These are phyloP conservation scores for Coniochaeta prunicola DNA, from an alignment of 2,329 filamentous ascomycete species.

Conservation along the genomic window DNA sequence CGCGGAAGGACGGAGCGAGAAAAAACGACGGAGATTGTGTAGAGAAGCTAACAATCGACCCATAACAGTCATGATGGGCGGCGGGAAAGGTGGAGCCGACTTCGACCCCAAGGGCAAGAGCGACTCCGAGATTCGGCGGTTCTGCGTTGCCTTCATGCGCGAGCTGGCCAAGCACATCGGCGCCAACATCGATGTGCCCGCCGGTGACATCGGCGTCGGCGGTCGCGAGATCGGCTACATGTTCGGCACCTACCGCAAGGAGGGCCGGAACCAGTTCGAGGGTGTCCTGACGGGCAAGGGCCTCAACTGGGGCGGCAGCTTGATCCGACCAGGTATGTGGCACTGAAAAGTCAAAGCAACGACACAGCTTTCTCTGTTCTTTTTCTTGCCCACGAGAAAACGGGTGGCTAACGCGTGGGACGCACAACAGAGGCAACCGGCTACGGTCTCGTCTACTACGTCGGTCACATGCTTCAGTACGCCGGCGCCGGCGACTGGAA, in stretches of 20 bases:
- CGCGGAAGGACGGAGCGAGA: conserved; percentile 6
- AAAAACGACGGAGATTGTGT: conserved; percentile 8
- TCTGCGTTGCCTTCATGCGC: conserved; percentile 94
- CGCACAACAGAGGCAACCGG: conserved; percentile 76
- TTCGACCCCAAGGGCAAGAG: conserved; percentile 99
- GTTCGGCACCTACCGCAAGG: conserved; percentile 87
- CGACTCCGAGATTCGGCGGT: conserved; percentile 93
- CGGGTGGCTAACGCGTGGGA: neutral
- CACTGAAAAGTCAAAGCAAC: neutral
- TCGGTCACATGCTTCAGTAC: conserved; percentile 90
- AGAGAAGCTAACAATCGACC: conserved; percentile 9
- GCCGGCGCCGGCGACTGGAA: conserved; percentile 78
- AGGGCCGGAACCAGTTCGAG: conserved; percentile 78
- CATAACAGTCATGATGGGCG: conserved; percentile 75
- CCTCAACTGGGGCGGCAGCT: conserved; percentile 79
- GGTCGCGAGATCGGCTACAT: conserved; percentile 90
- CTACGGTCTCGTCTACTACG: conserved; percentile 94
- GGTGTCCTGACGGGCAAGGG: conserved; percentile 97
- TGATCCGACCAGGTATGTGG: conserved; percentile 68
- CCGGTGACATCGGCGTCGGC: conserved; percentile 92
- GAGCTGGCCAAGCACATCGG: conserved; percentile 95
- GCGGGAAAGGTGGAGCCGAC: conserved; percentile 95
- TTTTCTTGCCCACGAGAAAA: no score
- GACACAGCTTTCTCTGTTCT: no score
- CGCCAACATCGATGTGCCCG: conserved; percentile 90